Percentiles rank a stretch among this genome's conserved stretches.
Conservation (phyloP, 768 basidiomycete species). For the Lentinula raphanica region DNA sequence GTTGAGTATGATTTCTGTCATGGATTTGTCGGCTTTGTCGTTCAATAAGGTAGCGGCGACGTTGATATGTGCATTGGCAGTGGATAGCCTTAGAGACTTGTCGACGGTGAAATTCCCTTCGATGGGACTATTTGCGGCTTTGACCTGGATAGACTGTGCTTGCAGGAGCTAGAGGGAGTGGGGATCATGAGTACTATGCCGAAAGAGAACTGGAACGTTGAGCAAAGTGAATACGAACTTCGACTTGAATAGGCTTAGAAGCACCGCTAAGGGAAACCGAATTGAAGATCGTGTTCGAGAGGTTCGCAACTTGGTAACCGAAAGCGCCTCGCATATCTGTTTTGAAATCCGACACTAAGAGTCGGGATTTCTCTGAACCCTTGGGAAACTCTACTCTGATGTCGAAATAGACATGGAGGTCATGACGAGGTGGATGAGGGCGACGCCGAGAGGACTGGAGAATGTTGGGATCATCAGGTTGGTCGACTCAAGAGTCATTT, state of each 20-base stretch:
- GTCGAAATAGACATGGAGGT: constrained; percentile 20
- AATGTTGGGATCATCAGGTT: neutral
- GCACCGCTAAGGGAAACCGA: constrained; percentile 16
- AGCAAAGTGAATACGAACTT: constrained; percentile 19
- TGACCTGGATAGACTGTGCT: constrained; percentile 15
- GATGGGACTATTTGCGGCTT: constrained; percentile 30
- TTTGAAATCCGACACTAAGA: constrained; percentile 22
- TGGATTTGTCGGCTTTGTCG: neutral
- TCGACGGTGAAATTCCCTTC: constrained; percentile 31
- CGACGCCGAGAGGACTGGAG: constrained; percentile 14
- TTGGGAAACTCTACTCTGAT: constrained; percentile 26
- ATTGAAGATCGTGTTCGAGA: constrained; percentile 26
- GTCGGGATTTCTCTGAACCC: constrained; percentile 7
- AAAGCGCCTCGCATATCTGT: constrained; percentile 23
- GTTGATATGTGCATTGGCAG: constrained; percentile 30
- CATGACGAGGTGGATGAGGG: neutral
- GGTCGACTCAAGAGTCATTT: neutral
- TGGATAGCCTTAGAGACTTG: constrained; percentile 21
- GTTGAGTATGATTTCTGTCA: constrained; percentile 13
- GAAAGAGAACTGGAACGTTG: neutral
- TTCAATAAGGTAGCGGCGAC: constrained; percentile 21
- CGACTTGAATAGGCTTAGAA: constrained; percentile 20
- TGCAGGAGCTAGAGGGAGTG: constrained; percentile 24
- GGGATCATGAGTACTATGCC: neutral
- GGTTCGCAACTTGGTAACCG: constrained; percentile 20